phyloP scores from a whole-genome alignment of 495 filamentous ascomycete genomes.

The Pseudomonodictys pantanalensis region DNA sequence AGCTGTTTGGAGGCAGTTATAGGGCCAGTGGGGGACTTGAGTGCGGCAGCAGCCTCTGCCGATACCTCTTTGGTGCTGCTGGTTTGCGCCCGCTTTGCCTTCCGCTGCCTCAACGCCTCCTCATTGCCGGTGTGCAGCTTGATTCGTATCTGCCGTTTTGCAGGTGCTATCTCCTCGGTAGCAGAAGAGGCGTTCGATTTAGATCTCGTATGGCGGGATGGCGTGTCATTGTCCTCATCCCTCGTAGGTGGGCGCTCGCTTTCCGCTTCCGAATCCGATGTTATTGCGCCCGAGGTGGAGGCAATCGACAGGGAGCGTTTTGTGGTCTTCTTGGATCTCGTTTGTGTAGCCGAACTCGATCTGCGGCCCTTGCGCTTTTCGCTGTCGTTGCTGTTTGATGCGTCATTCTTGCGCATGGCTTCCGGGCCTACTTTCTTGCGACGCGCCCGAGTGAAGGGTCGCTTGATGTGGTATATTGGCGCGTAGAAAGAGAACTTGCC shows the following conservation, averaged over 20 bases:
- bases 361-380: slow-evolving; percentile 27
- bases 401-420: slow-evolving; percentile 39
- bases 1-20: slow-evolving; percentile 62
- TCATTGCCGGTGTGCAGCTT: slow-evolving; percentile 89
- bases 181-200: slow-evolving; percentile 47
- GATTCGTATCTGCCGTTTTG: slow-evolving; percentile 82
- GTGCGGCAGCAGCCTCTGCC: slow-evolving; percentile 47
- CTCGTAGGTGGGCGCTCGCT: slow-evolving; percentile 33
- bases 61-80: slow-evolving; percentile 34
- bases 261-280: slow-evolving; percentile 41
- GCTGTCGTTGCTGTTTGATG: slow-evolving; percentile 36
- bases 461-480: slow-evolving; percentile 37
- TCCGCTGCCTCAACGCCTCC: slow-evolving; percentile 62
- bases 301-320: slow-evolving; percentile 35
- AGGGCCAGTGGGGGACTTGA: slow-evolving; percentile 86
- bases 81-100: slow-evolving; percentile 40
- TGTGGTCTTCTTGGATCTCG: slow-evolving; percentile 12
- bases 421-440: slow-evolving; percentile 37
- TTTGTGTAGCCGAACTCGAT: slow-evolving; percentile 25
- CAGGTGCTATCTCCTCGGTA: slow-evolving; percentile 59
- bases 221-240: slow-evolving; percentile 35
- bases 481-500: slow-evolving; percentile 64
- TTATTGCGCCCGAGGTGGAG: slow-evolving; percentile 43
- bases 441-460: slow-evolving; percentile 35
- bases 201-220: slow-evolving; percentile 51